These are phyloP conservation scores for Aspergillus udagawae DNA, from an alignment of 2,329 filamentous ascomycete species.

Conservation along the genomic window DNA sequence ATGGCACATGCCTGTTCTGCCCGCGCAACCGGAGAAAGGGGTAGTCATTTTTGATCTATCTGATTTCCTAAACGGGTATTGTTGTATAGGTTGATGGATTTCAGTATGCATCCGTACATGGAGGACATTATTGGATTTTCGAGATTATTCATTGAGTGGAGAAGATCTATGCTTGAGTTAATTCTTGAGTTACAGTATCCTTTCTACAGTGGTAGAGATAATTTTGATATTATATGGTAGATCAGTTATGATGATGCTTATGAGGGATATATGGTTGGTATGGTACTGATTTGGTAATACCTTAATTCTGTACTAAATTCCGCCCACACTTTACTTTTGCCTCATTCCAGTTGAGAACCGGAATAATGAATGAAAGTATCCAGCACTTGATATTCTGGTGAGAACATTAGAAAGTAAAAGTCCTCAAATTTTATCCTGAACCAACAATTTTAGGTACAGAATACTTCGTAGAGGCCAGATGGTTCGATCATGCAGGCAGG, in stretches of 20 bases:
- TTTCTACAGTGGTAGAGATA: not conserved
- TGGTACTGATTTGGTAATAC: not conserved
- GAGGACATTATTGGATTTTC: not conserved
- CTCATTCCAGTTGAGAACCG: not conserved
- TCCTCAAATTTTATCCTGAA: not conserved
- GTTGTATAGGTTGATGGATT: not conserved
- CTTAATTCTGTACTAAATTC: not conserved
- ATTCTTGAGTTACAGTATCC: not conserved
- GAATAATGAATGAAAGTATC: not conserved
- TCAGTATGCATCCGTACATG: not conserved
- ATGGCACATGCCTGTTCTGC: not conserved
- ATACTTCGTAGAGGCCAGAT: not conserved
- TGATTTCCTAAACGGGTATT: not conserved
- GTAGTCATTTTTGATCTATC: constrained; percentile 4
- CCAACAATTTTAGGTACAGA: not conserved
- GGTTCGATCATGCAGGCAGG: not conserved
- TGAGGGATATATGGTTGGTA: not conserved
- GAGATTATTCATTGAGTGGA: not conserved
- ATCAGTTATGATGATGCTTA: not conserved
- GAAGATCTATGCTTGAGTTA: not conserved
- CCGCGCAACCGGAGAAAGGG: constrained; percentile 2
- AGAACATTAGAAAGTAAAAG: not conserved
- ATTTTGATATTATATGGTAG: not conserved
- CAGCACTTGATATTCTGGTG: not conserved
- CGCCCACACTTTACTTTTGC: not conserved